These are phyloP conservation scores for Candida chauliodis DNA, from an alignment of 805 yeast species.

Conservation along the genomic window DNA sequence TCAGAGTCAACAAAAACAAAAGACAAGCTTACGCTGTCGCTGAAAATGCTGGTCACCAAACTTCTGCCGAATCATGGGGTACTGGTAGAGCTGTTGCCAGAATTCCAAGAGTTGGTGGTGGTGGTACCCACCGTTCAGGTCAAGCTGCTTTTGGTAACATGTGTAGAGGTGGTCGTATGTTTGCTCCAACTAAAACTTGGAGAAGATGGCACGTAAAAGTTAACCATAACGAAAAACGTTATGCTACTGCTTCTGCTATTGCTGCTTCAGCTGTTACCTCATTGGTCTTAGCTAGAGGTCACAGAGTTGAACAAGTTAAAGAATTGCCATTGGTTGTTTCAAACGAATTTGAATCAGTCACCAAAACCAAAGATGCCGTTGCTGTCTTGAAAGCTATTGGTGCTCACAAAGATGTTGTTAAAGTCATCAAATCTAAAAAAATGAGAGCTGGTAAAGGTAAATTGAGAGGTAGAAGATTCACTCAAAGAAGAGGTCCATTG, in stretches of 20 bases:
- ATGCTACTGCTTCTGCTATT: slow-evolving; percentile 99
- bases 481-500: slow-evolving; percentile 99
- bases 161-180: slow-evolving; percentile 99
- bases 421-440: slow-evolving; percentile 98
- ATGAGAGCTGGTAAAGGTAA: slow-evolving; percentile 99
- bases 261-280: slow-evolving; percentile 99
- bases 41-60: slow-evolving; percentile 99
- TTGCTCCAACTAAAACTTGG: slow-evolving; percentile 99
- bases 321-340: slow-evolving; percentile 98
- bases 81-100: slow-evolving; percentile 99
- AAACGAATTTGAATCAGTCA: slow-evolving; percentile 84
- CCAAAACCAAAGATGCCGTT: slow-evolving; percentile 98
- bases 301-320: slow-evolving; percentile 97
- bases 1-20: slow-evolving; percentile 99
- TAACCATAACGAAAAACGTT: slow-evolving; percentile 99
- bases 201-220: slow-evolving; percentile 99
- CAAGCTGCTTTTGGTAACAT: slow-evolving; percentile 99
- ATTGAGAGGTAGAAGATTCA: slow-evolving; percentile 98
- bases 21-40: slow-evolving; percentile 99
- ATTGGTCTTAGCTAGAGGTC: slow-evolving; percentile 99
- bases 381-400: slow-evolving; percentile 97
- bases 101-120: slow-evolving; percentile 99
- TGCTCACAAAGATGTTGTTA: slow-evolving; percentile 97
- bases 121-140: slow-evolving; percentile 99
- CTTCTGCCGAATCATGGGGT: slow-evolving; percentile 99